Conservation (phyloP, 495 filamentous ascomycete species). For the Talaromyces trachyspermus region DNA sequence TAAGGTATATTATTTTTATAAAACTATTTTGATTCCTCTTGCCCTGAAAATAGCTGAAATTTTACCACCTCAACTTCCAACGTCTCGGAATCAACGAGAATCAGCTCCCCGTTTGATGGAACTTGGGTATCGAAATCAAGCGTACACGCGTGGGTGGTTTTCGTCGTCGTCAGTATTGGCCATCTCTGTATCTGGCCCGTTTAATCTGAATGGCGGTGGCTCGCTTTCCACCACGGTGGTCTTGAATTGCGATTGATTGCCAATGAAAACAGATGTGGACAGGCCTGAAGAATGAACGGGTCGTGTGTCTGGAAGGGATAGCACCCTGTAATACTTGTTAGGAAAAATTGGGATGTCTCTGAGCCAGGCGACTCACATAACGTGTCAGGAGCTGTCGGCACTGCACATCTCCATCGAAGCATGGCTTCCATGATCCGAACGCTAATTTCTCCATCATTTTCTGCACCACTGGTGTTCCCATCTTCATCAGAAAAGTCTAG, state of each 20-base stretch:
- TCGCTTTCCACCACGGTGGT: slow-evolving; percentile 61
- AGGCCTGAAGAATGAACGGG: slow-evolving; percentile 74
- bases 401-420: slow-evolving; percentile 81
- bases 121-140: slow-evolving; percentile 72
- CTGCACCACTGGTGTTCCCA: slow-evolving; percentile 13
- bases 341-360: neutral
- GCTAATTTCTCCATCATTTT: slow-evolving; percentile 54
- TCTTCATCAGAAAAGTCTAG: slow-evolving; percentile 41
- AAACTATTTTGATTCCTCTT: slow-evolving; percentile 33
- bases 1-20: neutral
- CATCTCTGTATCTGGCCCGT: slow-evolving; percentile 35
- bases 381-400: slow-evolving; percentile 96
- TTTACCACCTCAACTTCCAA: slow-evolving; percentile 65
- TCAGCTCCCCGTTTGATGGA: slow-evolving; percentile 74
- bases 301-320: slow-evolving; percentile 93
- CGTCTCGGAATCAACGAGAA: slow-evolving; percentile 80
- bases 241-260: slow-evolving; percentile 78
- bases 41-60: slow-evolving; percentile 48
- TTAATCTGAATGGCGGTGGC: slow-evolving; percentile 20
- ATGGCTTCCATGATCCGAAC: slow-evolving; percentile 86
- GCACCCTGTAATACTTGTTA: slow-evolving; percentile 53
- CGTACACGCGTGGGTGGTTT: slow-evolving; percentile 60
- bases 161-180: slow-evolving; percentile 24
- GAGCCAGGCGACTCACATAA: slow-evolving; percentile 57
- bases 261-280: slow-evolving; percentile 89